phyloP scores from a whole-genome alignment of 805 yeast genomes.

The Ogataea polymorpha region DNA sequence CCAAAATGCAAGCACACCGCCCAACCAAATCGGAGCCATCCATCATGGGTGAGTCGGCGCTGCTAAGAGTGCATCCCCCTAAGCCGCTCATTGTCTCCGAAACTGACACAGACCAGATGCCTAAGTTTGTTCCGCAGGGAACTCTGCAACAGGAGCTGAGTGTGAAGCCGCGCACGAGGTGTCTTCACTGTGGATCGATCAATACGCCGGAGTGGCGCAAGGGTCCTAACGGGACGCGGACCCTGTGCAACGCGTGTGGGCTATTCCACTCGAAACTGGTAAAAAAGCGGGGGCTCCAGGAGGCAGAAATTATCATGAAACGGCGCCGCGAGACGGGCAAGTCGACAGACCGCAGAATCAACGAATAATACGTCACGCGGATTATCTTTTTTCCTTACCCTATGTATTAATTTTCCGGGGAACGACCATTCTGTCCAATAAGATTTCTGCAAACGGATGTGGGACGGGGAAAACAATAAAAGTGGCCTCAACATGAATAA shows the following conservation, averaged over 20 bases:
- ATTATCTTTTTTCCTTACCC: conserved; percentile 2
- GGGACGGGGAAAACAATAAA: background rate
- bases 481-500: background rate
- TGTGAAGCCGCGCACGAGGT: conserved; percentile 32
- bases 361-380: conserved; percentile 8
- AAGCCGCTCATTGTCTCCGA: conserved; percentile 23
- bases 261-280: conserved; percentile 63
- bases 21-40: conserved; percentile 19
- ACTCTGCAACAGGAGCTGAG: conserved; percentile 36
- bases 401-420: conserved; percentile 5
- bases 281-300: conserved; percentile 43
- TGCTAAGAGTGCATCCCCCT: conserved; percentile 32
- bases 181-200: conserved; percentile 69
- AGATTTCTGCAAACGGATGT: background rate
- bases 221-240: conserved; percentile 81
- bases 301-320: conserved; percentile 38
- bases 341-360: conserved; percentile 29
- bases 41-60: conserved; percentile 27
- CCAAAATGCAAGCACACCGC: conserved; percentile 13
- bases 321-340: conserved; percentile 31
- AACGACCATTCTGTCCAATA: conserved; percentile 4
- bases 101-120: conserved; percentile 8
- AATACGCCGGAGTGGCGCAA: conserved; percentile 92
- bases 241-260: conserved; percentile 92
- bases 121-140: conserved; percentile 30